These are phyloP conservation scores for Cubamyces lactineus DNA, from an alignment of 768 basidiomycete genomes.

Conservation along the genomic window DNA sequence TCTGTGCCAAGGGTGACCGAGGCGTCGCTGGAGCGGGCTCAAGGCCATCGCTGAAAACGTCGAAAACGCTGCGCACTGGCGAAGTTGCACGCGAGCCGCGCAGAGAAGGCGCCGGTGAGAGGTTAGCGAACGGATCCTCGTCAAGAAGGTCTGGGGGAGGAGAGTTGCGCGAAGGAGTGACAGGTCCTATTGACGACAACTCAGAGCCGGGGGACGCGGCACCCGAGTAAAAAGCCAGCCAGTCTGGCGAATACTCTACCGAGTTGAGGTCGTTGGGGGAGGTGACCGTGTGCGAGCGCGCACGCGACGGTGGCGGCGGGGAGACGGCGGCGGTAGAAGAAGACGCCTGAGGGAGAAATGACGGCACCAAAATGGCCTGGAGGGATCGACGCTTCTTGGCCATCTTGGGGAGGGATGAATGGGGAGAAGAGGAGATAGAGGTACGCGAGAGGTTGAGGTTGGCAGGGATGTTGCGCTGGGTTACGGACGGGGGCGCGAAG, in stretches of 20 bases:
- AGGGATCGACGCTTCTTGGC: slow-evolving; percentile 56
- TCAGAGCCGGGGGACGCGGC: slow-evolving; percentile 19
- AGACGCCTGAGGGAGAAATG: slow-evolving; percentile 42
- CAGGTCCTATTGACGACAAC: slow-evolving; percentile 18
- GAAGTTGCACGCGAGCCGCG: slow-evolving; percentile 23
- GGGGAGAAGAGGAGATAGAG: slow-evolving; percentile 3
- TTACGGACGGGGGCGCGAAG: slow-evolving; percentile 1
- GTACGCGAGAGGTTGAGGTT: slow-evolving; percentile 16
- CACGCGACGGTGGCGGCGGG: slow-evolving; percentile 19
- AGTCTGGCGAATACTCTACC: slow-evolving; percentile 25
- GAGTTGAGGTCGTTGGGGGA: slow-evolving; percentile 33
- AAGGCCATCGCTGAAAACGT: slow-evolving; percentile 10
- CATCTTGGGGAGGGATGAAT: slow-evolving; percentile 36
- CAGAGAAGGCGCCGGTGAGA: slow-evolving; percentile 38
- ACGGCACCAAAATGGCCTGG: slow-evolving; percentile 53
- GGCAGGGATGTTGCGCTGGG: not conserved
- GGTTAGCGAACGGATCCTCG: slow-evolving; percentile 75
- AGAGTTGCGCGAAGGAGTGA: slow-evolving; percentile 31
- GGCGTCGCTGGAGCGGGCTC: slow-evolving; percentile 15
- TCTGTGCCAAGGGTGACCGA: slow-evolving; percentile 28
- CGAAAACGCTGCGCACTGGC: slow-evolving; percentile 23
- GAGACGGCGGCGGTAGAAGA: slow-evolving; percentile 14
- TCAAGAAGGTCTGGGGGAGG: slow-evolving; percentile 53
- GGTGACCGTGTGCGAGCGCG: slow-evolving; percentile 22
- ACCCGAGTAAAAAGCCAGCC: slow-evolving; percentile 25